Evolutionary conservation across 2,329 filamentous ascomycete species (phyloP).

Genomic region (Cladosporium sp.): DNA sequence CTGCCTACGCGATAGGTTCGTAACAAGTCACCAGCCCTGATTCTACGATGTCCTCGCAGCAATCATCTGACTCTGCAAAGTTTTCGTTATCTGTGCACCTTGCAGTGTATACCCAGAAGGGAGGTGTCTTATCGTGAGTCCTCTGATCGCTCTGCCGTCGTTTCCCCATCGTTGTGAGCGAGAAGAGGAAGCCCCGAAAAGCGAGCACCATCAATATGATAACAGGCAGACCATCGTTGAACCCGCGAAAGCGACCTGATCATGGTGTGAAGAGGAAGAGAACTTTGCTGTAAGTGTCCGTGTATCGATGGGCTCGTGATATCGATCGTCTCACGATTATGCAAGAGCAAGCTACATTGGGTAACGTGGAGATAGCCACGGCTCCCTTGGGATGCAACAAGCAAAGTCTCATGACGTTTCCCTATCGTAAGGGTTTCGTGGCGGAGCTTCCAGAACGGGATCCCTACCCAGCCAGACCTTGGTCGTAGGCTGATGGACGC

Average conservation of each 20-base stretch:
- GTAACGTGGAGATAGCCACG: constrained; percentile 3
- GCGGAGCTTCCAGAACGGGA: constrained; percentile 10
- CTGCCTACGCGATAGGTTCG: neutral
- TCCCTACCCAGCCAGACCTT: constrained; percentile 4
- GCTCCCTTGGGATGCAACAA: neutral
- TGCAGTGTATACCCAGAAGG: neutral
- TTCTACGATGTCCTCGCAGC: neutral
- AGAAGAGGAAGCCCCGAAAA: neutral
- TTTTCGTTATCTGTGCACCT: neutral
- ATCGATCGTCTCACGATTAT: neutral
- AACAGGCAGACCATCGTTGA: neutral
- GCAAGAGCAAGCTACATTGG: constrained; percentile 9
- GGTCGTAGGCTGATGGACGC: constrained; percentile 5
- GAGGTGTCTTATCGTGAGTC: neutral
- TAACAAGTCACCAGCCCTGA: neutral
- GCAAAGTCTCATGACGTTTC: constrained; percentile 4
- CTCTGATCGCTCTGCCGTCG: neutral
- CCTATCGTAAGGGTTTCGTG: constrained; percentile 9
- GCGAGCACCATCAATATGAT: neutral
- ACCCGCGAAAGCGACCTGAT: neutral
- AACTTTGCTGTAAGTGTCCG: neutral
- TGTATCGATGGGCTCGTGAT: constrained; percentile 5
- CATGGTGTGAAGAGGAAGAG: neutral
- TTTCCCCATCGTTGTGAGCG: neutral
- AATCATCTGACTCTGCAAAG: neutral